Conservation (phyloP, 768 basidiomycete species). For the Collybiopsis confluens region DNA sequence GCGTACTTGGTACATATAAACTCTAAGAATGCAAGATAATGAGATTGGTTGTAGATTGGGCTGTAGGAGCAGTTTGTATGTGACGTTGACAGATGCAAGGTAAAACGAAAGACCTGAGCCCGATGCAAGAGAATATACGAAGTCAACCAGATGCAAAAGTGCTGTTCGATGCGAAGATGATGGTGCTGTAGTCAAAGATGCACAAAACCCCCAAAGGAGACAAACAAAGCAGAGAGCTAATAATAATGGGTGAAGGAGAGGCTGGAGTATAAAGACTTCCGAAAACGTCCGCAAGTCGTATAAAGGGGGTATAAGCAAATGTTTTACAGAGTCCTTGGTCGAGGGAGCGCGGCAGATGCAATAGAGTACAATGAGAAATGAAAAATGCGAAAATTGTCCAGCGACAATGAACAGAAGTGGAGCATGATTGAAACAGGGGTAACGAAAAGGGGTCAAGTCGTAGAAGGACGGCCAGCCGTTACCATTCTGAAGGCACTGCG, state of each 20-base stretch:
- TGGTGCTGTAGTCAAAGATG: background rate
- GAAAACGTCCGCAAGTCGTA: background rate
- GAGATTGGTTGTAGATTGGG: background rate
- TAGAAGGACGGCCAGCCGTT: conserved; percentile 14
- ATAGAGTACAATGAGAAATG: background rate
- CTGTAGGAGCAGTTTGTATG: background rate
- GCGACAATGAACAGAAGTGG: background rate
- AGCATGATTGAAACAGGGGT: background rate
- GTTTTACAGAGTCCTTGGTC: background rate
- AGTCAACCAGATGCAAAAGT: conserved; percentile 1
- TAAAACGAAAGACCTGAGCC: background rate
- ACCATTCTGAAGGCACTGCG: conserved; percentile 63
- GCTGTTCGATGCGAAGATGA: background rate
- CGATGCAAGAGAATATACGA: conserved; percentile 2
- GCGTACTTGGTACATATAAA: too few relatives aligned
- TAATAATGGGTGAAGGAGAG: background rate
- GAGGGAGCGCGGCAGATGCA: background rate
- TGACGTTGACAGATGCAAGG: background rate
- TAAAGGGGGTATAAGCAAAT: background rate
- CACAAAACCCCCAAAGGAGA: background rate
- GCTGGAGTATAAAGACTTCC: background rate
- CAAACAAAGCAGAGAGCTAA: background rate
- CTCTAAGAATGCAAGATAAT: too few relatives aligned
- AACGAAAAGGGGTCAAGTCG: background rate
- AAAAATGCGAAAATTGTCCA: conserved; percentile 1